A percentile compares a stretch with the other conserved stretches of the same genome.
Evolutionary conservation across 2,329 filamentous ascomycete species (phyloP).

Genomic region (Venturia oleaginea): DNA sequence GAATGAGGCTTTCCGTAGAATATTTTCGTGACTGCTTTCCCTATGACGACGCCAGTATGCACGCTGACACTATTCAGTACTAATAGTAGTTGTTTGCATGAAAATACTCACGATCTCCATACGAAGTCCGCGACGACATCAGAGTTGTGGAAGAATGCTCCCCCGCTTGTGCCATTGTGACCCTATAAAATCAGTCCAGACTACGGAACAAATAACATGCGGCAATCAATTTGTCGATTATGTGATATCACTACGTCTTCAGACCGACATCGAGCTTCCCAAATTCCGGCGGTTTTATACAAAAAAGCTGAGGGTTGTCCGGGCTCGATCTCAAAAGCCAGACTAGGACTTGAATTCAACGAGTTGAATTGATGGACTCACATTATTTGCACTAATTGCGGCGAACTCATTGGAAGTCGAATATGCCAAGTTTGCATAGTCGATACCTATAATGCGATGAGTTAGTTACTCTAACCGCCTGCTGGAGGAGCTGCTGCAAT

Average conservation of each 20-base stretch:
- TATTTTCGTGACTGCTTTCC: slow-evolving; percentile 30
- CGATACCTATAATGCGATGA: not conserved
- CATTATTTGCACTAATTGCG: slow-evolving; percentile 30
- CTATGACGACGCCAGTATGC: slow-evolving; percentile 31
- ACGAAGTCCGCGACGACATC: slow-evolving; percentile 29
- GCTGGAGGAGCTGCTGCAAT: not conserved
- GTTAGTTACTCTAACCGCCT: not conserved
- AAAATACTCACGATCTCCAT: slow-evolving; percentile 12
- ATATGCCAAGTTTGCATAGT: slow-evolving; percentile 32
- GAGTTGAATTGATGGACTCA: not conserved
- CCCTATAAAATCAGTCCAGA: slow-evolving; percentile 18
- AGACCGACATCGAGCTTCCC: not conserved
- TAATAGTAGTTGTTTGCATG: not conserved
- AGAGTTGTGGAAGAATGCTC: slow-evolving; percentile 37
- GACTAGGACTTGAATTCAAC: not conserved
- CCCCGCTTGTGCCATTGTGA: slow-evolving; percentile 36
- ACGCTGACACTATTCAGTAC: slow-evolving; percentile 17
- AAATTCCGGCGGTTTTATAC: not conserved
- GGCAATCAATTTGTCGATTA: too few species aligned
- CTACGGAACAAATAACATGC: not conserved
- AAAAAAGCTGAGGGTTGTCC: not conserved
- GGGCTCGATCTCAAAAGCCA: not conserved
- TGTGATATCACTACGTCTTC: not conserved
- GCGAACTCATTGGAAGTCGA: slow-evolving; percentile 30
- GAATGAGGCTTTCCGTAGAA: slow-evolving; percentile 33